These are phyloP conservation scores for Pichia inconspicua DNA, from an alignment of 1,139 yeast species.

Conservation along the genomic window DNA sequence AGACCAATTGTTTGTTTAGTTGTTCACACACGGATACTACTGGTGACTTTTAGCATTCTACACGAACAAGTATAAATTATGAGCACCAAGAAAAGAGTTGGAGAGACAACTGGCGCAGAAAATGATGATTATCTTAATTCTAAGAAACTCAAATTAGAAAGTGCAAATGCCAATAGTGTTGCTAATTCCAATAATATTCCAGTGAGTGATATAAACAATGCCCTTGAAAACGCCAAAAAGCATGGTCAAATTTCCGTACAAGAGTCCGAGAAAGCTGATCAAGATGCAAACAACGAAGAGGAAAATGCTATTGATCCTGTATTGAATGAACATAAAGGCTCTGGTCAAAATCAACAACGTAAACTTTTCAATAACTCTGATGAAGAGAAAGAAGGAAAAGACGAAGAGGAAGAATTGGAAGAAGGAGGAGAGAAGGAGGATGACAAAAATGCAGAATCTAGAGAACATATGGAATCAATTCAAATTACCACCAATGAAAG, in stretches of 20 bases:
- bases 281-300: background rate
- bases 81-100: background rate
- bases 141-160: background rate
- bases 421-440: background rate
- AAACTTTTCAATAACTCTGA: background rate
- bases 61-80: background rate
- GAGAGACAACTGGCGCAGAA: background rate
- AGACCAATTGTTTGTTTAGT: background rate
- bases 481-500: conserved; percentile 3
- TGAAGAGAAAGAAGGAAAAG: background rate
- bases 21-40: background rate
- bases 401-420: background rate
- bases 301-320: conserved; percentile 7
- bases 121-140: conserved; percentile 4
- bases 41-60: background rate
- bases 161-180: background rate
- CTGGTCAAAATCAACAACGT: background rate
- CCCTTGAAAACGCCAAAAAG: background rate
- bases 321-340: background rate
- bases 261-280: background rate
- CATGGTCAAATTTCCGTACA: background rate
- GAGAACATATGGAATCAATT: background rate
- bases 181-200: background rate
- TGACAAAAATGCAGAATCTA: background rate
- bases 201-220: background rate